A percentile compares a stretch with the other conserved stretches of the same genome.
phyloP scores from a whole-genome alignment of 2,329 filamentous ascomycete species.

The Thyridium curvatum region DNA sequence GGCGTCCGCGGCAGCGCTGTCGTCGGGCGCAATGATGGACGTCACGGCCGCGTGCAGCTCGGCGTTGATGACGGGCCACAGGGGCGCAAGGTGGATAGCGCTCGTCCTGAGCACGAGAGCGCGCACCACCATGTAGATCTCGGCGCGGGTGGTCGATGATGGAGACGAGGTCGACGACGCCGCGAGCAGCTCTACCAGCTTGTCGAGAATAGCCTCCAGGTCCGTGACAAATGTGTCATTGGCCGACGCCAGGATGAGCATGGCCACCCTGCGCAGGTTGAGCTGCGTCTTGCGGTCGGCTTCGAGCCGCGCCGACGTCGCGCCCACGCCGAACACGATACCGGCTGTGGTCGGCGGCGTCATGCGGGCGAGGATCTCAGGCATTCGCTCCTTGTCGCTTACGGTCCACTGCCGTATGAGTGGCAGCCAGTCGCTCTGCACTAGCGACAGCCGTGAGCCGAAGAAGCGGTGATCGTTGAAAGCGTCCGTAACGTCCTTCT shows the following conservation, averaged over 20 bases:
- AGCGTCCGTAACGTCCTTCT: constrained; percentile 83
- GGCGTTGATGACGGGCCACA: constrained; percentile 87
- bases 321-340: constrained; percentile 97
- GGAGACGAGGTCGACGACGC: constrained; percentile 86
- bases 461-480: constrained; percentile 91
- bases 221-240: constrained; percentile 77
- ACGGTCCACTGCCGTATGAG: constrained; percentile 79
- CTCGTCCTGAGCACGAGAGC: constrained; percentile 75
- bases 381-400: constrained; percentile 80
- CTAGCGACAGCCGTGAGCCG: constrained; percentile 56
- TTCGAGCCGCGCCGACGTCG: constrained; percentile 87
- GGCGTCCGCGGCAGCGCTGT: constrained; percentile 57
- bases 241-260: constrained; percentile 70
- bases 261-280: constrained; percentile 75
- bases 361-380: constrained; percentile 73
- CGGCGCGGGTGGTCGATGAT: constrained; percentile 80
- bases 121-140: constrained; percentile 83
- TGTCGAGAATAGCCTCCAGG: constrained; percentile 68
- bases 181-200: constrained; percentile 76
- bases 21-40: constrained; percentile 63
- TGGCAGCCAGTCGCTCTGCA: constrained; percentile 72
- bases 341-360: constrained; percentile 85
- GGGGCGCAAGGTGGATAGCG: constrained; percentile 69
- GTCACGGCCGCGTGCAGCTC: constrained; percentile 78
- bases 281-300: constrained; percentile 90